phyloP scores from a whole-genome alignment of 2,329 filamentous ascomycete species.

The Cryphonectria carpinicola region DNA sequence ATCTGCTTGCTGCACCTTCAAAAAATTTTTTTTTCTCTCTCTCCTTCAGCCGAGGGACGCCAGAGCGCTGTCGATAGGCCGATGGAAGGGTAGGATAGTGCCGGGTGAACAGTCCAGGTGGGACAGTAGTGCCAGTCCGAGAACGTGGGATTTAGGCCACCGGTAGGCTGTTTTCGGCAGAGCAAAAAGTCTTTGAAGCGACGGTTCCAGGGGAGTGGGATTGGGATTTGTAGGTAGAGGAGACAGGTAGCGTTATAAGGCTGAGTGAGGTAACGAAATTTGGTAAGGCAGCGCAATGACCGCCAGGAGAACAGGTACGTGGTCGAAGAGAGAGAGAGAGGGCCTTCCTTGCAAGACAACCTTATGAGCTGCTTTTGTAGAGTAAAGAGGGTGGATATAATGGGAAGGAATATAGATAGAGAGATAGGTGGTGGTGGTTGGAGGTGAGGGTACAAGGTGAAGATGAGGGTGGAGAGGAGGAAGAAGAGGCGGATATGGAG shows the following conservation, averaged over 20 bases:
- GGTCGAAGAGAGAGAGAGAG: not conserved
- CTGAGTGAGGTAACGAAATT: slow-evolving; percentile 31
- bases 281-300: slow-evolving; percentile 43
- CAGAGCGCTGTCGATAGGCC: not conserved
- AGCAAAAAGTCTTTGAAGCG: not conserved
- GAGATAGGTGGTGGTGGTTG: not conserved
- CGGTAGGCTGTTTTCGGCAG: slow-evolving; percentile 5
- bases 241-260: slow-evolving; percentile 7
- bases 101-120: not conserved
- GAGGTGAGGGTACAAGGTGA: not conserved
- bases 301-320: not conserved
- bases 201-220: not conserved
- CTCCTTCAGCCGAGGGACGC: not conserved
- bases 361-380: not conserved
- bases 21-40: not conserved
- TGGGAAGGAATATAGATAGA: not conserved
- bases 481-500: slow-evolving; percentile 46
- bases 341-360: not conserved
- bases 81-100: not conserved
- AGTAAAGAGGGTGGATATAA: not conserved
- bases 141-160: not conserved
- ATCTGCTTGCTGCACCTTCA: not conserved
- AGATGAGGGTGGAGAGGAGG: slow-evolving; percentile 29
- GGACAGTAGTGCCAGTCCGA: not conserved
- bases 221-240: not conserved